Evolutionary conservation across 352 stramenopile genomes (phyloP).

Genomic region (Thraustochytrium striatum): DNA sequence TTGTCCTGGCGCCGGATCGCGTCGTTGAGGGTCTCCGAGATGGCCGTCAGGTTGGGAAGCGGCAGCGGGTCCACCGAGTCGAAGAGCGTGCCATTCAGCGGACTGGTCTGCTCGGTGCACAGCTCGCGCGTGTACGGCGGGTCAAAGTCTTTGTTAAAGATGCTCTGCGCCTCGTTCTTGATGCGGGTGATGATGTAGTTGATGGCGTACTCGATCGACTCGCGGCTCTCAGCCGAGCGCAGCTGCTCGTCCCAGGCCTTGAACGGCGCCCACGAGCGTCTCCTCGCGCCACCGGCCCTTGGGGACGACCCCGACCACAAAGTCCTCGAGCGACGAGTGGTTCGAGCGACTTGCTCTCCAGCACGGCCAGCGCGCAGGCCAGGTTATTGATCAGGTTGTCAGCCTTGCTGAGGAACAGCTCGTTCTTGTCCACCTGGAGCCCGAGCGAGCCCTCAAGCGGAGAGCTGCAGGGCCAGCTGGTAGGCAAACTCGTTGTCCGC

Average conservation of each 20-base stretch:
- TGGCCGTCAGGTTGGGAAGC: not conserved
- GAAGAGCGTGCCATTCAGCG: not conserved
- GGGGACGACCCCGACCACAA: not conserved
- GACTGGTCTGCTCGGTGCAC: not conserved
- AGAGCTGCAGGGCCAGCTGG: not conserved
- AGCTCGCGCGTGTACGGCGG: not conserved
- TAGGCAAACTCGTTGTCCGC: not conserved
- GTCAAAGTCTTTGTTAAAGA: not conserved
- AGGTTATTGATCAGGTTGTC: not conserved
- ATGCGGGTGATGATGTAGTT: conserved; percentile 3
- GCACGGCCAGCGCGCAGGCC: not conserved
- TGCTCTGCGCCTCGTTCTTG: not conserved
- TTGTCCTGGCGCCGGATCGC: not conserved
- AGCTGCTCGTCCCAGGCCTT: conserved; percentile 4
- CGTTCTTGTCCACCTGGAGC: conserved; percentile 20
- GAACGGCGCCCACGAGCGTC: not conserved
- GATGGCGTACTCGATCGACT: not conserved
- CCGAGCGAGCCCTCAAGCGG: no score
- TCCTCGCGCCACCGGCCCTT: not conserved
- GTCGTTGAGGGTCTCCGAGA: not conserved
- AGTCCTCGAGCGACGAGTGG: not conserved
- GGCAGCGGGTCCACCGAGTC: not conserved
- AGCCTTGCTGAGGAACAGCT: not conserved
- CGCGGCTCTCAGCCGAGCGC: not conserved
- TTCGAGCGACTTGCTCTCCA: not conserved